Base-by-base conservation (phyloP, 1,284 basidiomycete species). In the Ustilago tritici region DNA sequence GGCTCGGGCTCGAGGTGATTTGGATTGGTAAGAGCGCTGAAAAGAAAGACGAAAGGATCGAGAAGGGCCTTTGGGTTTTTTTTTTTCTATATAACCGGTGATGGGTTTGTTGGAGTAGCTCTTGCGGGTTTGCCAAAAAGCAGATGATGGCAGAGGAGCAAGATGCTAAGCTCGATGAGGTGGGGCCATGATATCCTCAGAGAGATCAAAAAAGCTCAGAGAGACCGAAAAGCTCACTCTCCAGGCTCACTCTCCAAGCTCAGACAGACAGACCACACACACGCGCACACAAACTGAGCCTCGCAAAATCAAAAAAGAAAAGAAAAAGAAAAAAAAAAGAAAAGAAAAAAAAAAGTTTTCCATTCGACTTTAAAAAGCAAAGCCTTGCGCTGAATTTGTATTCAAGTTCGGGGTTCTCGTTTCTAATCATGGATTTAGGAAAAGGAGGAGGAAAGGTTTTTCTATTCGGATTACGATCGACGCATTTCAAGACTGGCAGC, bases 41-140 rank as follows among this genome's bases (percentile, higher is more conserved):
- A 57, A 47, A 56, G 41, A 38, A 64, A 74, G 76, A 71, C 68
- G 76, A 78, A 78, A 74, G 67, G 75, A 57, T 43, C 58, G 40
- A 54, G 40, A 59, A 35, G 28, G 56, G 68, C 65, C 65, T 71
- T 70, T 65, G 23, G 3, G 23, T 19, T 19, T 19, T 19, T 19
- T 19, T 23, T n/a, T n/a, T n/a, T n/a, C n/a, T 23, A 23, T 23
- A 28, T 28, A 78, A 78, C 68, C 58, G 58, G 50, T 43, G n/a
- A 38, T 62, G 62, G 52, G 49, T 41, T 57, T 50, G 46, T 7
- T 55, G 7, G 28, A 36, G 40, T 38, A 34, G 53, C 52, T 61
- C 55, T 9, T 36, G 28, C 53, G n/a, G 56, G 35, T 58, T 63
- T 76, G 73, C 73, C 65, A 71, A 49, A 65, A 68, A 69, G 71